phyloP scores from a whole-genome alignment of 2,329 filamentous ascomycete genomes.

The Bertia moriformis region DNA sequence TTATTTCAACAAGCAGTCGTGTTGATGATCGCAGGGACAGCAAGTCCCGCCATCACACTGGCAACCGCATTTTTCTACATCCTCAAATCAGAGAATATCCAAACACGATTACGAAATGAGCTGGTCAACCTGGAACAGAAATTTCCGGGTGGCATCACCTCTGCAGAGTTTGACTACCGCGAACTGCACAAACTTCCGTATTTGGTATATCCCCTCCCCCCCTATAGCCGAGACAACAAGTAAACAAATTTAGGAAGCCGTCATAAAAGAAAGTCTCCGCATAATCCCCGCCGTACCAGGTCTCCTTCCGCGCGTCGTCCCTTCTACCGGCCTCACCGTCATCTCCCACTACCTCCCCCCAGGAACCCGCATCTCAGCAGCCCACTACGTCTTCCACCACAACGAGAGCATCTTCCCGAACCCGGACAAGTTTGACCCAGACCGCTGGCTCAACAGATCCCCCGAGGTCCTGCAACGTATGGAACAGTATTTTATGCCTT shows the following conservation, averaged over 20 bases:
- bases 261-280: background rate
- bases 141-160: no score
- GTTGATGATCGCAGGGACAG: no score
- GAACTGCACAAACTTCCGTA: background rate
- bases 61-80: no score
- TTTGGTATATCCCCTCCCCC: background rate
- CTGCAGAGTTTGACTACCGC: background rate
- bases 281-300: background rate
- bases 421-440: constrained; percentile 8
- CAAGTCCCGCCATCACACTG: no score
- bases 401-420: constrained; percentile 1
- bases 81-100: no score
- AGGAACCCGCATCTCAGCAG: no score
- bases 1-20: no score
- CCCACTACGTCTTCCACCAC: no score
- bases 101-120: no score
- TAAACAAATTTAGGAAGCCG: no score
- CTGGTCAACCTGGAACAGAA: no score
- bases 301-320: background rate
- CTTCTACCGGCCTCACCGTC: background rate
- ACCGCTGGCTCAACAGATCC: constrained; percentile 10
- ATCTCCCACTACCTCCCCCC: background rate
- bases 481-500: constrained; percentile 6
- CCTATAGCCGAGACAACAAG: no score
- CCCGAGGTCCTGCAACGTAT: constrained; percentile 5